Base-by-base conservation (phyloP, 345 rosid species). In the Euclidium syriacum region DNA sequence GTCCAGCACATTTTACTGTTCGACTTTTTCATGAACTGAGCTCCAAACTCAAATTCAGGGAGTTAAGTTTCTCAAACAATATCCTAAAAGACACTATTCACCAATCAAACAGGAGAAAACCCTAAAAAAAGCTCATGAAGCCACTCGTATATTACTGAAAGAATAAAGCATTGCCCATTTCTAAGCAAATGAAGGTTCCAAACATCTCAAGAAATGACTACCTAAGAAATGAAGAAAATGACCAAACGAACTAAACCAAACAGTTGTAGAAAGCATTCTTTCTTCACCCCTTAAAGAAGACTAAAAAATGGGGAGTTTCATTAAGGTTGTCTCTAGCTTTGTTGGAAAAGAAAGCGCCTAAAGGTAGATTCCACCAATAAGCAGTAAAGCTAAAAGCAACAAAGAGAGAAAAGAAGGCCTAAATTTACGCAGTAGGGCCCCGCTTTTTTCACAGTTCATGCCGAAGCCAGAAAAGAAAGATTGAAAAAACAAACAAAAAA, bases 371-470 rank as follows among this genome's bases (percentile, higher is more conserved):
- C 5, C 22, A 48, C 44, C 58, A 55, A 55, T 10, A 55, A 62
- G 30, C 69, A 62, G 41, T 62, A 55, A 62, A 63, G 75, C 64
- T 23, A 53, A 70, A 70, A 53, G 62, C 50, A 60, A 4, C 38
- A 22, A 15, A 51, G 10, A 62, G 47, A 1, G 3, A 29, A 43
- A 47, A 58, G 20, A 43, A 50, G 49, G 59, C 65, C 70, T 71
- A 71, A 64, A 71, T 11, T 56, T 40, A 56, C 39, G 70, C 61
- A 47, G 36, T 57, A 63, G 75, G 70, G 52, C 23, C 68, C 70
- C 15, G 6, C 33, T 52, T 69, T 33, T 34, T 18, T 47, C 66
- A 51, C 12, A 39, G 65, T 49, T 64, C 65, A 64, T 57, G 70
- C 47, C 61, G 47, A 64, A 64, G 49, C 65, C 39, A 19, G 38